Evolutionary conservation across 2,329 filamentous ascomycete genomes (phyloP).

Genomic region (Penicillium vulpinum): DNA sequence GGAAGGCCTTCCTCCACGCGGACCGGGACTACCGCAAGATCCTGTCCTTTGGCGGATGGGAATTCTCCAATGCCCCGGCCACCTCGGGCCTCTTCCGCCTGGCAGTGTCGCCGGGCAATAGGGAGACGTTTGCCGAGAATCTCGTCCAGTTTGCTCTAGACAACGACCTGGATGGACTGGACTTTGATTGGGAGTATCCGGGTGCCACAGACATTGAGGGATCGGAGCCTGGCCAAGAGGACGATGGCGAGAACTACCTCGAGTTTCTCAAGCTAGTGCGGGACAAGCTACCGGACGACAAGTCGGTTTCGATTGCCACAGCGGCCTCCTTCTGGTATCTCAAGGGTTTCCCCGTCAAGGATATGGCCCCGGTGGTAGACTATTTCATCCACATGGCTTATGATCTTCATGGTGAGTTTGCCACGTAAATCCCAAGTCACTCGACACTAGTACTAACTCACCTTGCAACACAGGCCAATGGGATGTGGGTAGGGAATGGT

Average conservation of each 20-base stretch:
- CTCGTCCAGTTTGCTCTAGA: slow-evolving; percentile 44
- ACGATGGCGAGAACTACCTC: slow-evolving; percentile 40
- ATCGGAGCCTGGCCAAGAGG: slow-evolving; percentile 13
- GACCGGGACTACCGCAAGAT: background rate
- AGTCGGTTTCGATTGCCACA: slow-evolving; percentile 28
- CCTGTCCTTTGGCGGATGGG: slow-evolving; percentile 48
- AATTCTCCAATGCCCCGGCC: slow-evolving; percentile 38
- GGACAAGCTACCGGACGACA: slow-evolving; percentile 15
- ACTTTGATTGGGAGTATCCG: slow-evolving; percentile 34
- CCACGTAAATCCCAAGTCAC: too few relatives aligned
- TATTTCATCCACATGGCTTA: slow-evolving; percentile 45
- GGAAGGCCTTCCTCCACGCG: background rate
- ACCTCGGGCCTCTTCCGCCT: slow-evolving; percentile 41
- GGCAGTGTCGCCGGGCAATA: slow-evolving; percentile 15
- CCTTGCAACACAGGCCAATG: slow-evolving; percentile 12
- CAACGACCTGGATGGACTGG: slow-evolving; percentile 44
- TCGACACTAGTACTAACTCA: too few relatives aligned
- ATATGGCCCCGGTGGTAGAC: slow-evolving; percentile 29
- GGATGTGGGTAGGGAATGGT: slow-evolving; percentile 10
- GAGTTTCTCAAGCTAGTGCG: slow-evolving; percentile 31
- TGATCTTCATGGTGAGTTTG: slow-evolving; percentile 27
- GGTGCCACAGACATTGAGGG: slow-evolving; percentile 9
- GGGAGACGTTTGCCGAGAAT: slow-evolving; percentile 38
- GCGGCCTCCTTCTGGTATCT: slow-evolving; percentile 37
- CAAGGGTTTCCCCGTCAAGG: slow-evolving; percentile 28